A percentile compares a stretch with the other conserved stretches of the same genome.
Evolutionary conservation across 768 basidiomycete species (phyloP).

Genomic region (Calocera cornea): DNA sequence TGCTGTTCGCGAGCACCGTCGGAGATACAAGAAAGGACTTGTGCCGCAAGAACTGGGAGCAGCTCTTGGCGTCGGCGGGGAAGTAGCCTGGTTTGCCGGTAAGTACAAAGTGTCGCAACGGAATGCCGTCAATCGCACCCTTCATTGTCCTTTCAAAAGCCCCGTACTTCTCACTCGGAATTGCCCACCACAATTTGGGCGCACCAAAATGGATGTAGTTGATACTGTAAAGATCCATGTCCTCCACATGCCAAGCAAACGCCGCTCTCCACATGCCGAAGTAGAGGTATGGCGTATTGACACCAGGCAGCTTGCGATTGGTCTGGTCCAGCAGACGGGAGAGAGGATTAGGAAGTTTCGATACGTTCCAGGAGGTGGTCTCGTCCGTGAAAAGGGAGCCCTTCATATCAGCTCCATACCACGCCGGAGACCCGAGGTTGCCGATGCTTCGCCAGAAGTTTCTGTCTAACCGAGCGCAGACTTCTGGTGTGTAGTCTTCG

Average conservation of each 20-base stretch:
- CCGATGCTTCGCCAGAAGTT: conserved; percentile 88
- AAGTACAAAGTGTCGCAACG: conserved; percentile 7
- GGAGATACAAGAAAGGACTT: conserved; percentile 93
- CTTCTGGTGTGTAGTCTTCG: conserved; percentile 74
- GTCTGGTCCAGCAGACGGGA: conserved; percentile 60
- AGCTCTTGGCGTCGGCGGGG: conserved; percentile 68
- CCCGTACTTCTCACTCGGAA: conserved; percentile 72
- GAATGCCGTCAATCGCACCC: conserved; percentile 33
- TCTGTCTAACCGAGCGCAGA: conserved; percentile 75
- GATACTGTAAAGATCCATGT: conserved; percentile 98
- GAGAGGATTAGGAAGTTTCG: conserved; percentile 71
- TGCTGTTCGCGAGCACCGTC: conserved; percentile 58
- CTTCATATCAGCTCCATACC: conserved; percentile 95
- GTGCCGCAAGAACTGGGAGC: conserved; percentile 89
- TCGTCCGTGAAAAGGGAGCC: conserved; percentile 56
- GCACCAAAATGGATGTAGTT: conserved; percentile 99
- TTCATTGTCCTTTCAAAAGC: conserved; percentile 84
- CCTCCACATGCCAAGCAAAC: conserved; percentile 99
- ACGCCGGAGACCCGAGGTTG: conserved; percentile 64
- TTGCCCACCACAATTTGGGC: conserved; percentile 87
- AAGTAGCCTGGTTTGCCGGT: conserved; percentile 54
- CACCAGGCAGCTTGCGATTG: conserved; percentile 69
- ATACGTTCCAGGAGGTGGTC: conserved; percentile 88
- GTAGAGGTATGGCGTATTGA: conserved; percentile 94
- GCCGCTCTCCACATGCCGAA: conserved; percentile 99